phyloP scores from a whole-genome alignment of 169 alveolate genomes.

The Plasmodium gallinaceum region DNA sequence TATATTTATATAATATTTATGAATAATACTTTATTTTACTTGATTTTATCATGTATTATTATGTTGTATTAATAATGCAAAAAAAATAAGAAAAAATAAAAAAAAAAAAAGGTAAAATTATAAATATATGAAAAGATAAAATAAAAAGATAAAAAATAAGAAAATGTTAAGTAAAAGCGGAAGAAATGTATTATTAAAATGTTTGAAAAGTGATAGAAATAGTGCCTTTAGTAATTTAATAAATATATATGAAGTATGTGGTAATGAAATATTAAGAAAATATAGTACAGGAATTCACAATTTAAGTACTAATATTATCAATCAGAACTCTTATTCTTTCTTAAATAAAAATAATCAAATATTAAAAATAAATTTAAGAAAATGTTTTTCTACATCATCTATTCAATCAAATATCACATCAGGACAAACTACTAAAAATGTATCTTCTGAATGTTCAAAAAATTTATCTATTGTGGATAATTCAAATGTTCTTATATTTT shows the following conservation, averaged over 20 bases:
- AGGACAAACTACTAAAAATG: constrained; percentile 7
- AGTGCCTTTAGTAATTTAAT: constrained; percentile 4
- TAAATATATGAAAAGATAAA: not conserved
- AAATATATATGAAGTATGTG: constrained; percentile 38
- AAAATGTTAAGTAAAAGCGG: constrained; percentile 34
- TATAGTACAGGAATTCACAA: constrained; percentile 9
- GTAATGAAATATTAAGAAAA: constrained; percentile 39
- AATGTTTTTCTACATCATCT: constrained; percentile 32
- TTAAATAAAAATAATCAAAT: constrained; percentile 9
- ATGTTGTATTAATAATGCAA: too few relatives aligned
- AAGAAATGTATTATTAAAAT: constrained; percentile 13
- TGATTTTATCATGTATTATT: too few relatives aligned
- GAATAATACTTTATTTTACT: too few relatives aligned
- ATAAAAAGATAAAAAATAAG: not conserved
- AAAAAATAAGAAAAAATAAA: too few relatives aligned
- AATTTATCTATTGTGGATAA: constrained; percentile 38
- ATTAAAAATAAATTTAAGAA: constrained; percentile 16
- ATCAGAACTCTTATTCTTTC: not conserved
- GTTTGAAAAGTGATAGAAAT: constrained; percentile 42
- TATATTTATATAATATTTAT: too few relatives aligned
- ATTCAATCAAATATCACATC: constrained; percentile 2
- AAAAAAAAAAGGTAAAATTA: too few relatives aligned
- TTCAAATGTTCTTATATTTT: constrained; percentile 56
- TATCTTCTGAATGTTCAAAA: constrained; percentile 31
- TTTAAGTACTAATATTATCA: constrained; percentile 3